phyloP scores from a whole-genome alignment of 768 basidiomycete species.

The Gymnopilus dilepis region DNA sequence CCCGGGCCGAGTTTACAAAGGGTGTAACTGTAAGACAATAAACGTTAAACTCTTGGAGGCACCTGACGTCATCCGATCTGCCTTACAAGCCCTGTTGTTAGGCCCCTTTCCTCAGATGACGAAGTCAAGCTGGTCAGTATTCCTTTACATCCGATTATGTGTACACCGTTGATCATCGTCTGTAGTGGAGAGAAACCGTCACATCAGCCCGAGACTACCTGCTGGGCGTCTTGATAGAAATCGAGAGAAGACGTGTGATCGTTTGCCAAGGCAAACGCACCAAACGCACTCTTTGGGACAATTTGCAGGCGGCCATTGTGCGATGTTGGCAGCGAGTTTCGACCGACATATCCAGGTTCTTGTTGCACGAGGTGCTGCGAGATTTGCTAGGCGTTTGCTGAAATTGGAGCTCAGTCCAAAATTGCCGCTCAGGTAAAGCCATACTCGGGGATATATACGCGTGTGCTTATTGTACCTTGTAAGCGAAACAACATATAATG shows the following conservation, averaged over 20 bases:
- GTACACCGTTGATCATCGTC: conserved; percentile 2
- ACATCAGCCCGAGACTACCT: conserved; percentile 89
- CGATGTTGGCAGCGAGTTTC: too few relatives aligned
- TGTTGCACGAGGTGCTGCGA: too few relatives aligned
- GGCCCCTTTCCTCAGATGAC: conserved; percentile 76
- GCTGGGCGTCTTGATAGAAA: conserved; percentile 89
- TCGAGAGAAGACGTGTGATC: conserved; percentile 83
- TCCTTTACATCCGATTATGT: conserved; percentile 14
- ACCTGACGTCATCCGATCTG: conserved; percentile 75
- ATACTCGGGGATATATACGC: too few relatives aligned
- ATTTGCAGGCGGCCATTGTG: too few relatives aligned
- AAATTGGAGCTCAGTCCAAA: too few relatives aligned
- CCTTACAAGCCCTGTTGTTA: conserved; percentile 78
- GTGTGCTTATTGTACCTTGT: too few relatives aligned
- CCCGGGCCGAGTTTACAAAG: conserved; percentile 82
- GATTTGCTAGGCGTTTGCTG: conserved; percentile 90
- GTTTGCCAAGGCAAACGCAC: conserved; percentile 93
- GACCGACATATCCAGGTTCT: too few relatives aligned
- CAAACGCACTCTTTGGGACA: too few relatives aligned
- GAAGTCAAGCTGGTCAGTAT: conserved; percentile 83
- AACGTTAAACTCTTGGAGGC: conserved; percentile 89
- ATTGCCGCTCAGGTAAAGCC: too few relatives aligned
- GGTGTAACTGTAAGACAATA: conserved; percentile 85
- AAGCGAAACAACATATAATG: too few relatives aligned
- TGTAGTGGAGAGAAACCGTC: conserved; percentile 88